Conservation (phyloP, 1,284 basidiomycete genomes). For the Sanguinoderma infundibulare region DNA sequence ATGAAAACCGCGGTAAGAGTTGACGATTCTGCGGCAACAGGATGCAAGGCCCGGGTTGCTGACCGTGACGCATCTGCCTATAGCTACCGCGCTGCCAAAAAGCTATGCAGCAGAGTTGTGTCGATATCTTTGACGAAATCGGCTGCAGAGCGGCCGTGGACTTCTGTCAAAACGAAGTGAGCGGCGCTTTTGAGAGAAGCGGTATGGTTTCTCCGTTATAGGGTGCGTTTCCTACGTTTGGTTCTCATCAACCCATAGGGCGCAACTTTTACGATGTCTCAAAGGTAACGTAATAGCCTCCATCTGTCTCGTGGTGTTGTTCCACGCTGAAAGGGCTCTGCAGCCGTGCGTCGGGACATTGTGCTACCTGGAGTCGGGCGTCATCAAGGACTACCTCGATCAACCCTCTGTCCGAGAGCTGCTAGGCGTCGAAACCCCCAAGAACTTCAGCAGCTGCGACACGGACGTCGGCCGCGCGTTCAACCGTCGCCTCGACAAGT, state of each 20-base stretch:
- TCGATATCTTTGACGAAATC: slow-evolving; percentile 63
- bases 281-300: slow-evolving; percentile 45
- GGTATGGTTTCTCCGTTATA: slow-evolving; percentile 36
- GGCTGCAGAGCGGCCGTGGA: slow-evolving; percentile 61
- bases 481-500: slow-evolving; percentile 61
- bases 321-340: neutral
- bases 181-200: slow-evolving; percentile 53
- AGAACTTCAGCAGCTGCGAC: slow-evolving; percentile 65
- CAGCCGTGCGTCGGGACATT: slow-evolving; percentile 57
- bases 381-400: slow-evolving; percentile 61
- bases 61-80: neutral
- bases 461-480: slow-evolving; percentile 52
- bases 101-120: slow-evolving; percentile 50
- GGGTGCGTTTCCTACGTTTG: slow-evolving; percentile 18
- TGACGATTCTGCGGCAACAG: neutral
- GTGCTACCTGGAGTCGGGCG: slow-evolving; percentile 59
- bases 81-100: slow-evolving; percentile 61
- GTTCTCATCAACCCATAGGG: slow-evolving; percentile 38
- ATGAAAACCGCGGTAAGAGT: slow-evolving; percentile 62
- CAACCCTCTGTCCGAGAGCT: slow-evolving; percentile 53
- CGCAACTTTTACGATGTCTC: slow-evolving; percentile 76
- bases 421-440: slow-evolving; percentile 61
- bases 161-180: slow-evolving; percentile 68
- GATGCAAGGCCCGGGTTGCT: neutral
- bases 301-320: neutral